These are phyloP conservation scores for Umbelopsis isabellina DNA, from an alignment of 192 early-diverging fungal genomes.

Conservation along the genomic window DNA sequence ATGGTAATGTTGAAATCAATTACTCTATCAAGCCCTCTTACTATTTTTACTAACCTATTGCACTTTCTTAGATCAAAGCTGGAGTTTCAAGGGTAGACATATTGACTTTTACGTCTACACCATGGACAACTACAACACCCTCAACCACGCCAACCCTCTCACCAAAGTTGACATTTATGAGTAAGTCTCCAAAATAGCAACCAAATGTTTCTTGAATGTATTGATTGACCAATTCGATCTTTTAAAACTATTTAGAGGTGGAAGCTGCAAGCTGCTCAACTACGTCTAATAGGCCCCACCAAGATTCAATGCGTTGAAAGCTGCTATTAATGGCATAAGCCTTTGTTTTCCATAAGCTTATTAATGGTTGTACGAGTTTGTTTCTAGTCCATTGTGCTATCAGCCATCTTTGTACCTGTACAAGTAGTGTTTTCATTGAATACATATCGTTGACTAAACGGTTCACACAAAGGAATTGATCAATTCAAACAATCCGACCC, in stretches of 20 bases:
- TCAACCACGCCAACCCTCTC: slow-evolving; percentile 32
- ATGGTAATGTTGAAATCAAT: slow-evolving; percentile 22
- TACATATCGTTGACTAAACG: neutral
- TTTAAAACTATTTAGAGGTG: slow-evolving; percentile 17
- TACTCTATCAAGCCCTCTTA: neutral
- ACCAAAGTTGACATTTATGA: slow-evolving; percentile 42
- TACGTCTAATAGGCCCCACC: slow-evolving; percentile 27
- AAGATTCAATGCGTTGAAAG: neutral
- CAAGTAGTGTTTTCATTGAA: neutral
- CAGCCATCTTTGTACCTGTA: slow-evolving; percentile 7
- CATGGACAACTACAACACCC: slow-evolving; percentile 28
- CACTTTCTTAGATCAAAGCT: slow-evolving; percentile 31
- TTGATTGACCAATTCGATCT: too few species aligned
- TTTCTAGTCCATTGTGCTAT: neutral
- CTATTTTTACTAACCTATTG: neutral
- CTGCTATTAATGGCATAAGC: neutral
- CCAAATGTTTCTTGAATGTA: too few species aligned
- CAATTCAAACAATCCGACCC: neutral
- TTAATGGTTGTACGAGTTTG: neutral
- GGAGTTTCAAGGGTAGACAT: slow-evolving; percentile 38
- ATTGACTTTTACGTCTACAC: slow-evolving; percentile 38
- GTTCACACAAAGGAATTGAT: neutral
- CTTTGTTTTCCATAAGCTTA: neutral
- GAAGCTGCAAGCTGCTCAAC: slow-evolving; percentile 35
- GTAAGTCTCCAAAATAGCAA: too few species aligned